Conservation (phyloP, 495 filamentous ascomycete species). For the Penicillium silybi region DNA sequence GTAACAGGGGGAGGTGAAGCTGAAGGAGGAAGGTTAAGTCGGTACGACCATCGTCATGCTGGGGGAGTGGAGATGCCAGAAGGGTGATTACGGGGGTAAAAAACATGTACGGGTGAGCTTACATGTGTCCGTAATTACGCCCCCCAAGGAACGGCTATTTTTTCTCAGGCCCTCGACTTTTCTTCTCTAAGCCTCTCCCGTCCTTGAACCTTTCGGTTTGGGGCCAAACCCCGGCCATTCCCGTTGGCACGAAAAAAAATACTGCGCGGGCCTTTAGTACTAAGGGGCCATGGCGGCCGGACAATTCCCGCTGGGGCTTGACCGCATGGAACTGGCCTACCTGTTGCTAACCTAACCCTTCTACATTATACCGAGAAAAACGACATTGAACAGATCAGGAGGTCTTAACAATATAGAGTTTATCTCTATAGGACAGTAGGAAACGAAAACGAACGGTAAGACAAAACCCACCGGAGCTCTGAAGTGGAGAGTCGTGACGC, state of each 20-base stretch:
- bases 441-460: neutral
- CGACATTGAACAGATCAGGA: too few relatives aligned
- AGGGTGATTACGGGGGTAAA: conserved; percentile 20
- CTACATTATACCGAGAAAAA: too few relatives aligned
- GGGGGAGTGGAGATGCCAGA: conserved; percentile 33
- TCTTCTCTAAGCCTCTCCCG: conserved; percentile 2
- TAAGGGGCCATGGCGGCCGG: neutral
- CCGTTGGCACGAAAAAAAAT: neutral
- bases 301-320: neutral
- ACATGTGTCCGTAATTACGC: conserved; percentile 16
- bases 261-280: neutral
- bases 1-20: neutral
- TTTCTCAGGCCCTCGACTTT: neutral
- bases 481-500: conserved; percentile 28
- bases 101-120: conserved; percentile 13
- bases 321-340: neutral
- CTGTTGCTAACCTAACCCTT: too few relatives aligned
- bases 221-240: neutral
- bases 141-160: neutral
- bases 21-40: neutral
- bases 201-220: neutral
- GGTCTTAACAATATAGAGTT: too few relatives aligned
- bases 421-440: neutral
- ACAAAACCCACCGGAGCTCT: conserved; percentile 19
- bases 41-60: conserved; percentile 30